Conservation (phyloP, 2,329 filamentous ascomycete species). For the Ophiostoma triangulosporum region DNA sequence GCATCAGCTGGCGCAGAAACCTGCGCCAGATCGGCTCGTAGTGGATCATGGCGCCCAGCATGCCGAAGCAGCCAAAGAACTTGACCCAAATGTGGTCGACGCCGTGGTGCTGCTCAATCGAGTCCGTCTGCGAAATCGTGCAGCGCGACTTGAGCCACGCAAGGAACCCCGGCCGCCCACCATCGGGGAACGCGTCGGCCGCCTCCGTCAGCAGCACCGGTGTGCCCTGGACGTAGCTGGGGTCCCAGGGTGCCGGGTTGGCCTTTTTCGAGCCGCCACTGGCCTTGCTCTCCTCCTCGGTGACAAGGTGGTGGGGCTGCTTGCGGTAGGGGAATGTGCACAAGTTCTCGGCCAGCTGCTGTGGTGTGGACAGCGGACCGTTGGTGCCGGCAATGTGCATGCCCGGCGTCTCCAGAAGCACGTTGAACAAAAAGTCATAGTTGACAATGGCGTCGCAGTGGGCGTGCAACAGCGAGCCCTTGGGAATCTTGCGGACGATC, state of each 20-base stretch:
- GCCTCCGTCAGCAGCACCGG: slow-evolving; percentile 47
- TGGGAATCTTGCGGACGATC: slow-evolving; percentile 77
- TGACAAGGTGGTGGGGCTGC: slow-evolving; percentile 26
- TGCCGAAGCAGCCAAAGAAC: slow-evolving; percentile 60
- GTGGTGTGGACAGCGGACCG: slow-evolving; percentile 38
- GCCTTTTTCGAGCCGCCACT: slow-evolving; percentile 17
- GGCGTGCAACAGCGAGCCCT: slow-evolving; percentile 73
- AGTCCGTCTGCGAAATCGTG: slow-evolving; percentile 58
- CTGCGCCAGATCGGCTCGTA: slow-evolving; percentile 82
- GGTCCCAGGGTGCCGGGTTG: slow-evolving; percentile 40
- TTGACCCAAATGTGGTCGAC: slow-evolving; percentile 75
- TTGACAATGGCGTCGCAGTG: slow-evolving; percentile 89
- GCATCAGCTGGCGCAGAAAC: slow-evolving; percentile 60
- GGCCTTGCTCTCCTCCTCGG: slow-evolving; percentile 1
- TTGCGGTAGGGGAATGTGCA: slow-evolving; percentile 44
- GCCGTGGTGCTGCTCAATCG: slow-evolving; percentile 67
- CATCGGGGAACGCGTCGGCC: slow-evolving; percentile 61
- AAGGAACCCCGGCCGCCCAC: slow-evolving; percentile 58
- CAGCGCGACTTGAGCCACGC: slow-evolving; percentile 63
- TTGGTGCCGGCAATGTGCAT: slow-evolving; percentile 55
- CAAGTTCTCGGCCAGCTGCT: slow-evolving; percentile 37
- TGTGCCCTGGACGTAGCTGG: slow-evolving; percentile 44
- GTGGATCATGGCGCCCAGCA: slow-evolving; percentile 62
- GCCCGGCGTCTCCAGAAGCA: slow-evolving; percentile 56
- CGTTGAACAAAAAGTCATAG: slow-evolving; percentile 62